phyloP scores from a whole-genome alignment of 306 rosid species.

The Prunus mira region DNA sequence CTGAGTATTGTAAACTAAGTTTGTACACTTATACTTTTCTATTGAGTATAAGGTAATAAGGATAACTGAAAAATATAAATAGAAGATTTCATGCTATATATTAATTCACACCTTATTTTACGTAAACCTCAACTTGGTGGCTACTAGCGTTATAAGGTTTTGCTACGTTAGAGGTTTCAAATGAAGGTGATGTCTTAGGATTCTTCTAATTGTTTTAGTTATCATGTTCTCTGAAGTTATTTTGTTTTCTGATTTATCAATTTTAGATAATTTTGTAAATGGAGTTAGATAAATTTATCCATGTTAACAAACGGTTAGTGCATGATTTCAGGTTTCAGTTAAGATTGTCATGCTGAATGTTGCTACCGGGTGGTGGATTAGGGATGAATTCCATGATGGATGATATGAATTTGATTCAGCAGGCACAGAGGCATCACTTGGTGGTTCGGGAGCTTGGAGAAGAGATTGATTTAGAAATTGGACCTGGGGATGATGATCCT shows the following conservation, averaged over 20 bases:
- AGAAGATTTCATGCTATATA: neutral
- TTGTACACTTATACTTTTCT: conserved; percentile 2
- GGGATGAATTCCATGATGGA: conserved; percentile 92
- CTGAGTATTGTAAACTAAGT: neutral
- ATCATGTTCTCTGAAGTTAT: neutral
- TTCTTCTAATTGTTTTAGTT: conserved; percentile 11
- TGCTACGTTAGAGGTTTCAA: neutral
- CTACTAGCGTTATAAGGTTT: conserved; percentile 18
- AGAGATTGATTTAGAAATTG: conserved; percentile 96
- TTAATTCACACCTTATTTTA: neutral
- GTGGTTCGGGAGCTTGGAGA: conserved; percentile 92
- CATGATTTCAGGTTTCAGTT: conserved; percentile 23
- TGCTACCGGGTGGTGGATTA: conserved; percentile 57
- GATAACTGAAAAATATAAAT: neutral
- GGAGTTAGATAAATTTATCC: neutral
- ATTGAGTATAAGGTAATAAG: neutral
- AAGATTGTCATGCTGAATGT: conserved; percentile 88
- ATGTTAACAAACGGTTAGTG: conserved; percentile 21
- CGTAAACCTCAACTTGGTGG: conserved; percentile 11
- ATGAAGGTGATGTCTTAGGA: neutral
- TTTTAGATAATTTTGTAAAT: neutral
- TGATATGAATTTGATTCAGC: conserved; percentile 95
- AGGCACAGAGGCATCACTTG: conserved; percentile 89
- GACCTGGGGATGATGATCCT: conserved; percentile 94
- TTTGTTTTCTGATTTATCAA: neutral